A percentile compares a stretch with the other conserved stretches of the same genome.
These are phyloP conservation scores for Fusarium anguioides DNA, from an alignment of 2,329 filamentous ascomycete genomes.

Conservation along the genomic window DNA sequence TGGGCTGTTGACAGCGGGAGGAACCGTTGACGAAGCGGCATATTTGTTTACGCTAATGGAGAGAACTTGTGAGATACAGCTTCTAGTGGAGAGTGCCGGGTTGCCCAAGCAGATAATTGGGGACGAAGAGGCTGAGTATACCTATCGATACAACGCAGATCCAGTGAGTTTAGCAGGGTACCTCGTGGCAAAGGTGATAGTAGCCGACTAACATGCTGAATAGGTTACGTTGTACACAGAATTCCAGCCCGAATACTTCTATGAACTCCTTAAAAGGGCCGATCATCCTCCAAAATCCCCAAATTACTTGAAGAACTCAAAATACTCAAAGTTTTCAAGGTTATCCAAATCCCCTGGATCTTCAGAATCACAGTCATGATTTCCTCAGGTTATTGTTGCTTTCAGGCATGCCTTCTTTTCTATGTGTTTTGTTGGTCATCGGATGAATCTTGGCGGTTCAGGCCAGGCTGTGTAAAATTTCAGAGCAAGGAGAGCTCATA, in stretches of 20 bases:
- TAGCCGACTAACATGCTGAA: background rate
- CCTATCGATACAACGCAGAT: conserved; percentile 49
- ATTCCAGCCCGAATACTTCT: conserved; percentile 52
- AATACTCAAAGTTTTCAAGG: too few relatives aligned
- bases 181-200: accelerated
- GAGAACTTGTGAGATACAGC: conserved; percentile 49
- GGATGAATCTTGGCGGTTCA: too few relatives aligned
- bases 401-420: too few relatives aligned
- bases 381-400: too few relatives aligned
- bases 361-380: too few relatives aligned
- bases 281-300: too few relatives aligned
- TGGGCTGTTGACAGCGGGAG: conserved; percentile 71
- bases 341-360: too few relatives aligned
- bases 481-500: too few relatives aligned
- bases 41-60: conserved; percentile 64
- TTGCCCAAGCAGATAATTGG: conserved; percentile 46
- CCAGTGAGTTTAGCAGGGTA: conserved; percentile 33
- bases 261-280: too few relatives aligned
- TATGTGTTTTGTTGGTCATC: too few relatives aligned
- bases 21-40: conserved; percentile 74
- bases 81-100: conserved; percentile 47
- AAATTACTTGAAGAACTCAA: too few relatives aligned
- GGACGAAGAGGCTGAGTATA: conserved; percentile 55
- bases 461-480: too few relatives aligned
- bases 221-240: conserved; percentile 49